Conservation (phyloP, 2,329 filamentous ascomycete genomes). For the Apiospora arundinis region DNA sequence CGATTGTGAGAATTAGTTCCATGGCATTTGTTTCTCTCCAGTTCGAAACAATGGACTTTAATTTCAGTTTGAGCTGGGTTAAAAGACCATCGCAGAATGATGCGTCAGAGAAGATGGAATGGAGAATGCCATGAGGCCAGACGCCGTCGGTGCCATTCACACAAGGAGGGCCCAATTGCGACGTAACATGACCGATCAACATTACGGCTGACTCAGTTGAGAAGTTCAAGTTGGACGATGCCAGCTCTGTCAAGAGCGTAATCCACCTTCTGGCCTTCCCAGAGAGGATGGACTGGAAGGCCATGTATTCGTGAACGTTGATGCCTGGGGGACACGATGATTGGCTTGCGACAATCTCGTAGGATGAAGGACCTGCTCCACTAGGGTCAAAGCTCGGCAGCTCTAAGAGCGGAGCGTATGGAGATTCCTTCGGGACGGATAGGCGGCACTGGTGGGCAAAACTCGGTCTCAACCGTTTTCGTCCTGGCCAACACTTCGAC, state of each 20-base stretch:
- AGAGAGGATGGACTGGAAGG: slow-evolving; percentile 55
- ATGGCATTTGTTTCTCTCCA: slow-evolving; percentile 66
- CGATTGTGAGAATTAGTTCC: slow-evolving; percentile 60
- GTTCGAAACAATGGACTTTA: slow-evolving; percentile 57
- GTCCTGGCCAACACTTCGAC: slow-evolving; percentile 46
- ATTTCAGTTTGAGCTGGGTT: slow-evolving; percentile 47
- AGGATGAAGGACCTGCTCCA: slow-evolving; percentile 44
- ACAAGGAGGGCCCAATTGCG: slow-evolving; percentile 59
- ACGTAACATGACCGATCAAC: slow-evolving; percentile 57
- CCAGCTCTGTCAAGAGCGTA: slow-evolving; percentile 56
- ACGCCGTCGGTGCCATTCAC: slow-evolving; percentile 30
- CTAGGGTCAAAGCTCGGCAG: slow-evolving; percentile 37
- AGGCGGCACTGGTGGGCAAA: slow-evolving; percentile 53
- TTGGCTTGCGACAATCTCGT: slow-evolving; percentile 33
- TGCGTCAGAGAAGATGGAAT: slow-evolving; percentile 56
- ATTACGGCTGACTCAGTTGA: slow-evolving; percentile 56
- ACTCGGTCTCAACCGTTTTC: slow-evolving; percentile 39
- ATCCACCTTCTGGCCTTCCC: slow-evolving; percentile 57
- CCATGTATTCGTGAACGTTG: slow-evolving; percentile 58
- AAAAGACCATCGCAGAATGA: slow-evolving; percentile 56
- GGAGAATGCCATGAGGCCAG: slow-evolving; percentile 48
- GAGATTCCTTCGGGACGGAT: slow-evolving; percentile 43
- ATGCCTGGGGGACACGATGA: slow-evolving; percentile 52
- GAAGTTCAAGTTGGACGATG: slow-evolving; percentile 63
- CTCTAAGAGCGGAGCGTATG: slow-evolving; percentile 41